Conservation (phyloP, 2,329 filamentous ascomycete species). For the Colletotrichum caudatum region DNA sequence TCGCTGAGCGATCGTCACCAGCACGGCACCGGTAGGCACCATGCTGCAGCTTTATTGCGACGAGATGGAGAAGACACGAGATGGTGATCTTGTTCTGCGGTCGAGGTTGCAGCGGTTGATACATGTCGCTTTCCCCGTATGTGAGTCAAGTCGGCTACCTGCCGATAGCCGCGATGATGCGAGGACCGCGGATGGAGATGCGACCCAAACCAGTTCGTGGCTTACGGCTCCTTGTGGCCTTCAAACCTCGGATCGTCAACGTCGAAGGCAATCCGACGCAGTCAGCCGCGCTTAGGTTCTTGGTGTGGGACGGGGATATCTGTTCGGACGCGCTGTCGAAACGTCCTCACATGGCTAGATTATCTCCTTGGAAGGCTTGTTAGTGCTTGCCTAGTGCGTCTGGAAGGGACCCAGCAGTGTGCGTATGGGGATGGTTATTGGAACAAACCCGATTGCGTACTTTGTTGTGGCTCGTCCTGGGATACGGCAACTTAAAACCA, state of each 20-base stretch:
- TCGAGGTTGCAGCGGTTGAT: not conserved
- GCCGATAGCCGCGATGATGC: not conserved
- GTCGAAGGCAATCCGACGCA: not conserved
- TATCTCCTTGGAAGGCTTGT: not conserved
- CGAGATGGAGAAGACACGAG: conserved; percentile 19
- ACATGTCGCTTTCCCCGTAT: not conserved
- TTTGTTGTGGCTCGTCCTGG: not conserved
- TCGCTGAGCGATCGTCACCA: not conserved
- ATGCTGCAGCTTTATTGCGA: conserved; percentile 6
- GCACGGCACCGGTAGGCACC: not conserved
- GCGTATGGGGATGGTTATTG: not conserved
- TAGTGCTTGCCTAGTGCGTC: not conserved
- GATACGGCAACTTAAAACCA: too few relatives aligned
- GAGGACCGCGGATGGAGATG: not conserved
- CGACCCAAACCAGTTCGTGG: not conserved
- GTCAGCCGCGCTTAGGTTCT: not conserved
- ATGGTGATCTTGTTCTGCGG: conserved; percentile 6
- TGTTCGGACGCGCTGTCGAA: not conserved
- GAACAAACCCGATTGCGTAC: too few relatives aligned
- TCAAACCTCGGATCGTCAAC: not conserved
- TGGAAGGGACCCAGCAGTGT: not conserved
- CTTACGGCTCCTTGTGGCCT: not conserved
- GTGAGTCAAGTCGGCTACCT: not conserved
- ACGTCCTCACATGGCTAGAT: too few relatives aligned
- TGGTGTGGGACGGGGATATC: not conserved